Evolutionary conservation across 164 flowering plant genomes (phyloP).

Genomic region (Annona cherimola): DNA sequence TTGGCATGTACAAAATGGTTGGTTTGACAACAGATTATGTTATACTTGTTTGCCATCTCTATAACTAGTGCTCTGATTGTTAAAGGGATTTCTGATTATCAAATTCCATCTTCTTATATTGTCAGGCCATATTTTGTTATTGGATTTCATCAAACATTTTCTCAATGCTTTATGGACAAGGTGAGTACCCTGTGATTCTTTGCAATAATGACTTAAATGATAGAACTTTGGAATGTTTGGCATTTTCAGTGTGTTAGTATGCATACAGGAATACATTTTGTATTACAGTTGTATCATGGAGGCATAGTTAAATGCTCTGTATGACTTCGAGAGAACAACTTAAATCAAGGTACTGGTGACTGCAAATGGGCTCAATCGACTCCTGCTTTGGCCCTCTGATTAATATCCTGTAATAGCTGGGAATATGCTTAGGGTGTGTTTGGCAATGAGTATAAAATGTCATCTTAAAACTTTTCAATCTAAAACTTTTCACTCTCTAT

Average conservation of each 20-base stretch:
- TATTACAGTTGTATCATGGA: too few species aligned
- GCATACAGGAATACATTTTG: too few species aligned
- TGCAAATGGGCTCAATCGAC: too few species aligned
- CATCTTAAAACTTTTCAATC: too few species aligned
- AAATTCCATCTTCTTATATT: conserved; percentile 5
- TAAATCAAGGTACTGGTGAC: too few species aligned
- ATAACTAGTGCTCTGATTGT: background rate
- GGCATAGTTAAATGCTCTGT: too few species aligned
- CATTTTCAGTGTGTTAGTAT: background rate
- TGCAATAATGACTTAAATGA: too few species aligned
- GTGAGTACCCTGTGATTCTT: conserved; percentile 27
- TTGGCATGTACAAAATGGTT: background rate
- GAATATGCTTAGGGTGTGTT: too few species aligned
- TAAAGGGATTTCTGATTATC: background rate
- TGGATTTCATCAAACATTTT: conserved; percentile 64
- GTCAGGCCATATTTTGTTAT: conserved; percentile 72
- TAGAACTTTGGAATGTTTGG: background rate
- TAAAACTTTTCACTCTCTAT: too few species aligned
- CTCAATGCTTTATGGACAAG: conserved; percentile 53
- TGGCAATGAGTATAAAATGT: too few species aligned
- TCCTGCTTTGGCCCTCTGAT: background rate
- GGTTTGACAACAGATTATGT: background rate
- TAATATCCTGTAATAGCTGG: background rate
- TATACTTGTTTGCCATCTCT: background rate
- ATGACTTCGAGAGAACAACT: too few species aligned